phyloP scores from a whole-genome alignment of 805 yeast genomes.

The Alloascoidea hylecoeti region DNA sequence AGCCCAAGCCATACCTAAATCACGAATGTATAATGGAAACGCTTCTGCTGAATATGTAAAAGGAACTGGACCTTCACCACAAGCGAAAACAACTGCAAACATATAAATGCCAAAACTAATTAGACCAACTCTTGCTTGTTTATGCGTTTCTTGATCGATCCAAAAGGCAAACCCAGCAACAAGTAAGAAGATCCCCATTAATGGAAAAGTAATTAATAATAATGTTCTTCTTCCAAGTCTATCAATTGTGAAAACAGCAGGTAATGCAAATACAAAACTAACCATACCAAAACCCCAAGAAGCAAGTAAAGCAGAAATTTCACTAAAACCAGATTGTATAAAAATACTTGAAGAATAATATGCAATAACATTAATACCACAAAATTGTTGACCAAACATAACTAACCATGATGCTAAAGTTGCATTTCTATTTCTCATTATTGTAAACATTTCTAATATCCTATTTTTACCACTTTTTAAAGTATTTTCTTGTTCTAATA shows the following conservation, averaged over 20 bases:
- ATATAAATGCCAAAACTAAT: conserved; percentile 64
- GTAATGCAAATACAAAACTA: conserved; percentile 32
- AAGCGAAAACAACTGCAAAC: conserved; percentile 28
- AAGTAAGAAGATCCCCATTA: conserved; percentile 39
- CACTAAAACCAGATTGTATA: conserved; percentile 29
- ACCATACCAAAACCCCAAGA: conserved; percentile 40
- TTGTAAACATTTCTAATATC: conserved; percentile 21
- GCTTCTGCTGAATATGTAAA: conserved; percentile 1
- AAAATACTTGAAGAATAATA: conserved; percentile 41
- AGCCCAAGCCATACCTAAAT: conserved; percentile 14
- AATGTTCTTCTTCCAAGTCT: conserved; percentile 36
- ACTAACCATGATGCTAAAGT: conserved; percentile 31
- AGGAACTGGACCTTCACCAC: not conserved
- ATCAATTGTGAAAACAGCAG: conserved; percentile 41
- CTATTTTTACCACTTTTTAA: conserved; percentile 13
- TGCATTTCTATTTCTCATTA: conserved; percentile 23
- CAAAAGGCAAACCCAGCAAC: conserved; percentile 50
- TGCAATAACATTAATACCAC: conserved; percentile 41
- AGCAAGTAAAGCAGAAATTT: conserved; percentile 24
- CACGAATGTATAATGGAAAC: conserved; percentile 12
- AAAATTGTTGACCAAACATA: conserved; percentile 42
- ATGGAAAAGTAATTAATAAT: conserved; percentile 43
- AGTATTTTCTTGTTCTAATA: conserved; percentile 24
- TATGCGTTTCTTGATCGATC: conserved; percentile 32
- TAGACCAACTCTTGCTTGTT: conserved; percentile 39